These are phyloP conservation scores for Rhododendron williamsianum DNA, from an alignment of 148 eudicot genomes.

Conservation along the genomic window DNA sequence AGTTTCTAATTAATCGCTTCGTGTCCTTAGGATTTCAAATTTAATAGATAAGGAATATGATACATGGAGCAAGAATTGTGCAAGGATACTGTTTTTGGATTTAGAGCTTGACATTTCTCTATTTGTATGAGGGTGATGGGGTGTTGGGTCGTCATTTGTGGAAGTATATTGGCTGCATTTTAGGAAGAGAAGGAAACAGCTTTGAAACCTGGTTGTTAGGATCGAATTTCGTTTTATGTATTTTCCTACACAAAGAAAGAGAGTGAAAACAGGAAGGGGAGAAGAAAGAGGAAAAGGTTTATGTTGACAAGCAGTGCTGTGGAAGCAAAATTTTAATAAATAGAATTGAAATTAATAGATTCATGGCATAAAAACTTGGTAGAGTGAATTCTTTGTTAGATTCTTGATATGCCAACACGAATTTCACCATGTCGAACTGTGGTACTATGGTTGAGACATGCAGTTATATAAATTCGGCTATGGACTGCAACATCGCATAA, in stretches of 20 bases:
- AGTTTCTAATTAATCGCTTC: background rate
- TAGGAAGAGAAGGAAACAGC: background rate
- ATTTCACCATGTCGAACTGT: background rate
- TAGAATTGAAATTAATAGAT: background rate
- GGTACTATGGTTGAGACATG: background rate
- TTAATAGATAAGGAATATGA: background rate
- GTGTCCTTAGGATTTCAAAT: background rate
- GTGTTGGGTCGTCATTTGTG: background rate
- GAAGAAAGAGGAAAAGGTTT: background rate
- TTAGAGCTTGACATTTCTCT: background rate
- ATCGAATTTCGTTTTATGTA: background rate
- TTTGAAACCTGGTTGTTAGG: background rate
- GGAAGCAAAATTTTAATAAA: background rate
- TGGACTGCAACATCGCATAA: background rate
- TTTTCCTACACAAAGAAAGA: background rate
- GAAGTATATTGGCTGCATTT: background rate
- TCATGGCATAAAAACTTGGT: background rate
- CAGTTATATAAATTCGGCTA: background rate
- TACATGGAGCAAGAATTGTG: background rate
- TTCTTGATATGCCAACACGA: background rate
- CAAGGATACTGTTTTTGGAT: background rate
- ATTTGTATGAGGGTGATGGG: background rate
- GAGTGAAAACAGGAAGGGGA: background rate
- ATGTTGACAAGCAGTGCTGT: background rate
- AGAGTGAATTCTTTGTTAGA: background rate